phyloP scores from a whole-genome alignment of 257 asterid species.

The Leptodermis oblonga region DNA sequence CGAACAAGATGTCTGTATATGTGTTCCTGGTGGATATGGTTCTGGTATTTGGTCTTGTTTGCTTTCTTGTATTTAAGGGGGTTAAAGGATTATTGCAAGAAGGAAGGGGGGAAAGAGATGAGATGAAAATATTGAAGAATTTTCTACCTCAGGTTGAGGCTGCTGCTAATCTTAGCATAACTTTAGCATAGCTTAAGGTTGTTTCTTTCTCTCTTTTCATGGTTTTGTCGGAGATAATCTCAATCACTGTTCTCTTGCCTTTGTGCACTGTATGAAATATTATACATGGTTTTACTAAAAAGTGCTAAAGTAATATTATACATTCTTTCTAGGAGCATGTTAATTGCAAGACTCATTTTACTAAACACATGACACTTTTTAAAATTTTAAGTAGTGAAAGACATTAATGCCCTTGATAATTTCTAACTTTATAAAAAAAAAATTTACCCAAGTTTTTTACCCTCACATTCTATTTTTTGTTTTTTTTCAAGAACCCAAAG shows the following conservation, averaged over 20 bases:
- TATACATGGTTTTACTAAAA: neutral
- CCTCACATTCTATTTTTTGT: too few relatives aligned
- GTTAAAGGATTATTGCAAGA: conserved; percentile 57
- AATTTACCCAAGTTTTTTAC: too few relatives aligned
- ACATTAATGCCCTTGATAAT: too few relatives aligned
- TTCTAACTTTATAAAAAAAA: too few relatives aligned
- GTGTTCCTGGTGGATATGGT: conserved; percentile 64
- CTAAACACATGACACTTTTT: too few relatives aligned
- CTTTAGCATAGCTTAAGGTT: too few relatives aligned
- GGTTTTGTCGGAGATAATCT: neutral
- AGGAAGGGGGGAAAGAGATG: conserved; percentile 44
- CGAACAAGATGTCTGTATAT: conserved; percentile 77
- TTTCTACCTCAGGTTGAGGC: conserved; percentile 91
- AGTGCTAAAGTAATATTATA: too few relatives aligned
- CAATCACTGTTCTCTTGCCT: neutral
- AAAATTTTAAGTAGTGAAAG: too few relatives aligned
- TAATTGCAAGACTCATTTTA: too few relatives aligned
- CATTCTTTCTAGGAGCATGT: too few relatives aligned
- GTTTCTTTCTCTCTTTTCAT: conserved; percentile 1
- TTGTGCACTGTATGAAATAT: neutral
- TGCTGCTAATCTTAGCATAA: conserved; percentile 73
- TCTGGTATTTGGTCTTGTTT: conserved; percentile 58
- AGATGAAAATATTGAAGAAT: conserved; percentile 48
- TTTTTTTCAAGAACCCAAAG: too few relatives aligned
- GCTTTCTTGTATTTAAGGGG: conserved; percentile 70